phyloP scores from a whole-genome alignment of 805 yeast species.

The Myxozyma monticola region DNA sequence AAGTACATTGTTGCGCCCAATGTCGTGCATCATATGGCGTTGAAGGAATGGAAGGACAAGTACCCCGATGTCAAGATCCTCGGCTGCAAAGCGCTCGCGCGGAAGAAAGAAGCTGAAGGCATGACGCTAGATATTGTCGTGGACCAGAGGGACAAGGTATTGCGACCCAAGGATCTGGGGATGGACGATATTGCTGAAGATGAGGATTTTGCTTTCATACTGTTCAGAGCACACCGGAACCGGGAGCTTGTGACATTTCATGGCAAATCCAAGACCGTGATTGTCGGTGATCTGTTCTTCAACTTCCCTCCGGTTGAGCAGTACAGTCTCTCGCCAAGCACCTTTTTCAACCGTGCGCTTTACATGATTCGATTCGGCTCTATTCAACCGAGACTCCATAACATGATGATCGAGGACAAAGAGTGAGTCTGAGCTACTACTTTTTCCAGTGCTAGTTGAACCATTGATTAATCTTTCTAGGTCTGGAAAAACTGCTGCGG shows the following conservation, averaged over 20 bases:
- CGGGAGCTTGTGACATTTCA: constrained; percentile 57
- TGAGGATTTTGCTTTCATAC: constrained; percentile 53
- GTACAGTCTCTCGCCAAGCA: constrained; percentile 36
- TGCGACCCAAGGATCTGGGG: constrained; percentile 41
- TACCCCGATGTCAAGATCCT: constrained; percentile 55
- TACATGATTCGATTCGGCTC: constrained; percentile 4
- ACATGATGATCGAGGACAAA: constrained; percentile 6
- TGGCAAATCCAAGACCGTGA: constrained; percentile 48
- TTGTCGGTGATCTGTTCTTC: constrained; percentile 61
- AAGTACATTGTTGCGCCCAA: constrained; percentile 58
- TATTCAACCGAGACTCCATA: not conserved
- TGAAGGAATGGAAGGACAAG: constrained; percentile 50
- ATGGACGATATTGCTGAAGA: constrained; percentile 20
- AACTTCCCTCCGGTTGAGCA: constrained; percentile 52
- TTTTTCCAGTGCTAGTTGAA: constrained; percentile 33
- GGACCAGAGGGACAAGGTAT: constrained; percentile 39
- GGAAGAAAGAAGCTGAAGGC: constrained; percentile 33
- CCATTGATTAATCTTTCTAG: not conserved
- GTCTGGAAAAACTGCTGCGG: constrained; percentile 26
- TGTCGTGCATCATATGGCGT: constrained; percentile 64
- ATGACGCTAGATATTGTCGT: constrained; percentile 46
- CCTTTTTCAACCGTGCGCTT: not conserved
- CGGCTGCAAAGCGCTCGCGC: constrained; percentile 47
- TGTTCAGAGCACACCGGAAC: constrained; percentile 55
- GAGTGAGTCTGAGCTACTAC: constrained; percentile 1